Percentiles rank a stretch among this genome's conserved stretches.
Evolutionary conservation across 2,329 filamentous ascomycete genomes (phyloP).

Genomic region (Exophiala sp.): DNA sequence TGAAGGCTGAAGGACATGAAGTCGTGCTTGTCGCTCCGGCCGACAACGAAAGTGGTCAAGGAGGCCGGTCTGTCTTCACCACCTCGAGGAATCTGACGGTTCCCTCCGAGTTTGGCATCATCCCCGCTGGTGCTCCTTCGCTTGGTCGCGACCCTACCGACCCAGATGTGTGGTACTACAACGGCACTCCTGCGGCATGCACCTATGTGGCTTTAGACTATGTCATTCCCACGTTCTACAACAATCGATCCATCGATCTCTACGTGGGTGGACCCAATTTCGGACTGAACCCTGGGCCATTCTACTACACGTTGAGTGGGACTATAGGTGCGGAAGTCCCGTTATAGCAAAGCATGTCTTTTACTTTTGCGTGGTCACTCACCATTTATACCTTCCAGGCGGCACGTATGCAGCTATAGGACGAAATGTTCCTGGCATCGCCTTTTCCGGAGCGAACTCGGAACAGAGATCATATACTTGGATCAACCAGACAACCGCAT

Average conservation of each 20-base stretch:
- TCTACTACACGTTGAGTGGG: conserved; percentile 49
- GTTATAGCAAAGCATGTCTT: no score
- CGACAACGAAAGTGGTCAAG: conserved; percentile 43
- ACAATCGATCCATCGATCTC: conserved; percentile 49
- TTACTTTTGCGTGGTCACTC: not conserved
- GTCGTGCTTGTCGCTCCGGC: conserved; percentile 42
- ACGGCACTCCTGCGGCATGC: conserved; percentile 53
- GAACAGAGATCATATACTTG: conserved; percentile 41
- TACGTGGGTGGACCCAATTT: conserved; percentile 53
- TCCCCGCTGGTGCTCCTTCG: conserved; percentile 45
- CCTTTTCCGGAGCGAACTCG: conserved; percentile 43
- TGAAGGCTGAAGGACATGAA: conserved; percentile 37
- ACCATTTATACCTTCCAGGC: conserved; percentile 31
- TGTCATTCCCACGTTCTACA: conserved; percentile 47
- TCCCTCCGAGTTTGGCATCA: conserved; percentile 42
- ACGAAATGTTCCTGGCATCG: conserved; percentile 48
- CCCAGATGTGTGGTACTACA: conserved; percentile 55
- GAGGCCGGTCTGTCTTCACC: conserved; percentile 43
- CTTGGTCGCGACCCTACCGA: conserved; percentile 49
- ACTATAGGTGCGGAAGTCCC: conserved; percentile 32
- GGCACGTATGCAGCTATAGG: conserved; percentile 48
- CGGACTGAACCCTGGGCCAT: conserved; percentile 50
- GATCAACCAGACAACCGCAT: conserved; percentile 36
- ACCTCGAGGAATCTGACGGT: conserved; percentile 39
- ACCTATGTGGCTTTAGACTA: conserved; percentile 54